Percentiles rank a stretch among this genome's conserved stretches.
Evolutionary conservation across 2,329 filamentous ascomycete species (phyloP).

Genomic region (Aspergillus calidoustus): DNA sequence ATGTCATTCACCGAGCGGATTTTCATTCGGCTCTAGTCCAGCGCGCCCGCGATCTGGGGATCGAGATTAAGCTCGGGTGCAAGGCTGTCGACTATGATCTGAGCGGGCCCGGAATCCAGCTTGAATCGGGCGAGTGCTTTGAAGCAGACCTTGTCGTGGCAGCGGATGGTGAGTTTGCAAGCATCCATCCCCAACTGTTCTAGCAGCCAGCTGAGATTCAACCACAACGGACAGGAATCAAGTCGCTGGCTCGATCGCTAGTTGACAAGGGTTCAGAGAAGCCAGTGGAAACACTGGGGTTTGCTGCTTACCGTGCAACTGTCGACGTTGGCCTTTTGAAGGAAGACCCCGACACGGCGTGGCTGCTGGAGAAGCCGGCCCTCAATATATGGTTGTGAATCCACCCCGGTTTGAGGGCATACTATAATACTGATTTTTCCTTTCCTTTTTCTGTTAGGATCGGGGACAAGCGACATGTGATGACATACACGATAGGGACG

Average conservation of each 20-base stretch:
- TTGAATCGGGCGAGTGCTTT: too few relatives aligned
- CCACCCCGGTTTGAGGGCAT: too few relatives aligned
- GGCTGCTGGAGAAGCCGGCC: constrained; percentile 46
- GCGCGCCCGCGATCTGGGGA: constrained; percentile 23
- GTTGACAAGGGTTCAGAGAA: not conserved
- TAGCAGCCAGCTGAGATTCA: too few relatives aligned
- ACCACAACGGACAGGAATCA: constrained; percentile 21
- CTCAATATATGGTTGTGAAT: constrained; percentile 45
- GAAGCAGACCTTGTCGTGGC: constrained; percentile 27
- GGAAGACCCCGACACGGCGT: constrained; percentile 40
- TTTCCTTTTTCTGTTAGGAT: constrained; percentile 19
- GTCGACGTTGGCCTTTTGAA: constrained; percentile 46
- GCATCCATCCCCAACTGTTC: not conserved
- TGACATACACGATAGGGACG: constrained; percentile 48
- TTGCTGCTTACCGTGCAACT: constrained; percentile 49
- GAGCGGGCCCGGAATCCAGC: too few relatives aligned
- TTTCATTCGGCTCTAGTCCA: constrained; percentile 40
- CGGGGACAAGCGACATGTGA: constrained; percentile 45
- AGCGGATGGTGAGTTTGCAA: constrained; percentile 24
- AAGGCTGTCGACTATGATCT: constrained; percentile 18
- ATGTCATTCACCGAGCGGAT: constrained; percentile 55
- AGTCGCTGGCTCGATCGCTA: constrained; percentile 24
- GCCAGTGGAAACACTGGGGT: constrained; percentile 34
- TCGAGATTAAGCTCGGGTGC: constrained; percentile 22
- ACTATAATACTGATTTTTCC: too few relatives aligned